Percentiles rank a stretch among this genome's conserved stretches.
Conservation (phyloP, 164 flowering plant species). For the Umbellularia californica region DNA sequence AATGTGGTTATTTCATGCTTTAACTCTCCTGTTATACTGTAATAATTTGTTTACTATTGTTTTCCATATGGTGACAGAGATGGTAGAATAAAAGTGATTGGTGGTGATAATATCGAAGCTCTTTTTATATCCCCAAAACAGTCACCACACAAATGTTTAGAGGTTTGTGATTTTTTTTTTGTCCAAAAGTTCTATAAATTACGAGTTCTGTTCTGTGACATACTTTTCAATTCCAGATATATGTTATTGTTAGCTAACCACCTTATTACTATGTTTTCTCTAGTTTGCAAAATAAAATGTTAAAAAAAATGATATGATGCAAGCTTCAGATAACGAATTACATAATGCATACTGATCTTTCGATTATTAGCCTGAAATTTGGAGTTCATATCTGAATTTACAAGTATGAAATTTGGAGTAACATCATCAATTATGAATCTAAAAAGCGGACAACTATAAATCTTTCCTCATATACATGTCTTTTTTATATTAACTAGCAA, state of each 20-base stretch:
- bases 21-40: background rate
- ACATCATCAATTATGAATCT: too few relatives aligned
- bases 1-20: too few relatives aligned
- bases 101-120: conserved; percentile 72
- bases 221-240: background rate
- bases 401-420: too few relatives aligned
- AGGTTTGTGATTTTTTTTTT: conserved; percentile 42
- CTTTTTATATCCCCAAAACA: conserved; percentile 62
- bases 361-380: too few relatives aligned
- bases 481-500: too few relatives aligned
- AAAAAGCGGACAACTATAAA: too few relatives aligned
- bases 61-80: conserved; percentile 46
- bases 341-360: too few relatives aligned
- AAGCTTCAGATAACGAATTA: too few relatives aligned
- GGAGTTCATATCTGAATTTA: too few relatives aligned
- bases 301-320: too few relatives aligned
- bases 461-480: too few relatives aligned
- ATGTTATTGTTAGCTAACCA: background rate
- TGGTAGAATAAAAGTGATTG: conserved; percentile 81
- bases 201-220: background rate
- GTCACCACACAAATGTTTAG: conserved; percentile 58
- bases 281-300: too few relatives aligned
- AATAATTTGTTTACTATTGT: background rate
- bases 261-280: background rate
- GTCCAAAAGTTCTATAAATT: background rate